These are phyloP conservation scores for Papiliotrema fonsecae DNA, from an alignment of 1,284 basidiomycete genomes.

Conservation along the genomic window DNA sequence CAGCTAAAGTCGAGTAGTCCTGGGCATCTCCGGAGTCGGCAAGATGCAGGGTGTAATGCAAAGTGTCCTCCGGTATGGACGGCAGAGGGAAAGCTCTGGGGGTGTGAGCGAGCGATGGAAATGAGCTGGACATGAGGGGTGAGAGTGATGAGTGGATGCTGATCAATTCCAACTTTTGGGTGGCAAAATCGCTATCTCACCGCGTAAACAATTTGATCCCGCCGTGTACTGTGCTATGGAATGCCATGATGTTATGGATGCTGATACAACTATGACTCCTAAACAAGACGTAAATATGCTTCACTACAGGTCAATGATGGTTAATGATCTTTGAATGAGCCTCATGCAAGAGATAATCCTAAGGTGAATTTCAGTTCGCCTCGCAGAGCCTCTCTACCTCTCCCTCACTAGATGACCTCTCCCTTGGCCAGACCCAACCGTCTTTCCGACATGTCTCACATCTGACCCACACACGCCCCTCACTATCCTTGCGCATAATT, in stretches of 20 bases:
- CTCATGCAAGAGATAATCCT: too few relatives aligned
- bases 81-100: slow-evolving; percentile 40
- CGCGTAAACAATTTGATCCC: too few relatives aligned
- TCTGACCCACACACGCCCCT: slow-evolving; percentile 30
- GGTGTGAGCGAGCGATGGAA: background rate
- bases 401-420: background rate
- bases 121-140: slow-evolving; percentile 1
- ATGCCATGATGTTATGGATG: too few relatives aligned
- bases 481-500: slow-evolving; percentile 7
- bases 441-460: slow-evolving; percentile 40
- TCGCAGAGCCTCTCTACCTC: slow-evolving; percentile 2
- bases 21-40: slow-evolving; percentile 43
- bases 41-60: slow-evolving; percentile 69
- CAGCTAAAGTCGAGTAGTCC: slow-evolving; percentile 63
- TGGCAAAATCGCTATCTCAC: too few relatives aligned
- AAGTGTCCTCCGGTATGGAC: slow-evolving; percentile 72
- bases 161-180: background rate
- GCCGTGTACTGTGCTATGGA: too few relatives aligned
- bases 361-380: background rate
- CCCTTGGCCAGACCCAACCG: slow-evolving; percentile 23
- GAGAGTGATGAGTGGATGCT: background rate
- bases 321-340: too few relatives aligned
- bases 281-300: too few relatives aligned
- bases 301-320: too few relatives aligned
- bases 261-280: too few relatives aligned